Evolutionary conservation across 306 rosid genomes (phyloP), one percentile per base, ranked within the genome.

Genomic region (Alnus rubra): DNA sequence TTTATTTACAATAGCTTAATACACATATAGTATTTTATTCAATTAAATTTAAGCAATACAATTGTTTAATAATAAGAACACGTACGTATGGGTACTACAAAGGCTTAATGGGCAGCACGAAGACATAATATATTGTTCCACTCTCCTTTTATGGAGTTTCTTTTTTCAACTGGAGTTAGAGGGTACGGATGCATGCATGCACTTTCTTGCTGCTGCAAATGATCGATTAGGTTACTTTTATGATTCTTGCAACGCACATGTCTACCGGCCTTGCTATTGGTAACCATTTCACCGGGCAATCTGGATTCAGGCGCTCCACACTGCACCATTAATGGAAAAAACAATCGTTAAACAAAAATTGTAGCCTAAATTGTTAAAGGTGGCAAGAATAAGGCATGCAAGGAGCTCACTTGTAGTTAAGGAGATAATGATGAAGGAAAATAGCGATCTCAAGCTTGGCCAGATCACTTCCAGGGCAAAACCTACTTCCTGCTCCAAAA

Each of bases 361-460:
- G 28, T 55, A 4, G 23, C 12, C 3, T 4, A 55, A 68, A 8
- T 28, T 50, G 4, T 7, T 74, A 42, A n/a, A 42, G 47, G 28
- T 12, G 45, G 18, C 9, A 59, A 47, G 3, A 30, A 45, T 14
- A 44, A 39, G 42, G 42, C 6, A 28, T 23, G 11, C 9, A n/a
- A 7, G 42, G 10, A 23, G 9, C 53, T 58, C 31, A 88, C 95
- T 78, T 88, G 85, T 87, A 88, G 59, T 81, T 74, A 44, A 87
- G 88, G 73, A 90, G 88, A 77, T 85, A 87, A 83, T 87, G 85
- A 78, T 88, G 95, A 52, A 90, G 91, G 74, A 85, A 88, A 83
- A 88, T 87, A 71, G 82, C 10, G 50, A 87, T 87, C 72, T 88
- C 86, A 64, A 87, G 84, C 73, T 88, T 90, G 76, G 92, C 86